Percentiles rank a stretch among this genome's conserved stretches.
These are phyloP conservation scores for Backusella macrospora DNA, from an alignment of 192 early-diverging fungal species.

Conservation along the genomic window DNA sequence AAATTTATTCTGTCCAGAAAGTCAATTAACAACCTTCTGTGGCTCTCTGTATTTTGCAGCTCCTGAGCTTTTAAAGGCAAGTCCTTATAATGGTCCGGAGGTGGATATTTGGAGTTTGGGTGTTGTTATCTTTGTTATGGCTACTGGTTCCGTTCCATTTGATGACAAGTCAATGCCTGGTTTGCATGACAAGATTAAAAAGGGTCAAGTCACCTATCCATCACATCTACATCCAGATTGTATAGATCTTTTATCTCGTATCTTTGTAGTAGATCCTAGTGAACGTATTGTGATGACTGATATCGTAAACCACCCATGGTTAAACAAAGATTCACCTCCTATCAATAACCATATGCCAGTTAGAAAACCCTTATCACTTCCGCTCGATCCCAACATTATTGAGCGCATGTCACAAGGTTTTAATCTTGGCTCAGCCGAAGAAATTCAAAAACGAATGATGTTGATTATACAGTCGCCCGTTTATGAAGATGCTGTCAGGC, in stretches of 20 bases:
- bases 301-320: slow-evolving; percentile 76
- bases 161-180: slow-evolving; percentile 86
- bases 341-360: slow-evolving; percentile 69
- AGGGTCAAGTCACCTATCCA: slow-evolving; percentile 78
- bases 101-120: slow-evolving; percentile 90
- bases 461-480: slow-evolving; percentile 53
- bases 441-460: slow-evolving; percentile 56
- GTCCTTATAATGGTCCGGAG: slow-evolving; percentile 82
- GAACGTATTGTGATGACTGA: slow-evolving; percentile 70
- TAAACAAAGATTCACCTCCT: slow-evolving; percentile 64
- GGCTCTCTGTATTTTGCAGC: slow-evolving; percentile 82
- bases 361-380: slow-evolving; percentile 53
- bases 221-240: slow-evolving; percentile 60
- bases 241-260: slow-evolving; percentile 64
- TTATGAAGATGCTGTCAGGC: slow-evolving; percentile 40
- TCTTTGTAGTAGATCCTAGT: slow-evolving; percentile 74
- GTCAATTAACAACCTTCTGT: slow-evolving; percentile 61
- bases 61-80: slow-evolving; percentile 82
- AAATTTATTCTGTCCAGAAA: slow-evolving; percentile 63
- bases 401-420: slow-evolving; percentile 70
- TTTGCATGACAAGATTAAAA: slow-evolving; percentile 84
- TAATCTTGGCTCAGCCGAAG: slow-evolving; percentile 70
- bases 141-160: slow-evolving; percentile 84
- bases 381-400: slow-evolving; percentile 62
- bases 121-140: slow-evolving; percentile 83